Conservation (phyloP, 2,329 filamentous ascomycete genomes). For the Dothiorella sarmentorum region DNA sequence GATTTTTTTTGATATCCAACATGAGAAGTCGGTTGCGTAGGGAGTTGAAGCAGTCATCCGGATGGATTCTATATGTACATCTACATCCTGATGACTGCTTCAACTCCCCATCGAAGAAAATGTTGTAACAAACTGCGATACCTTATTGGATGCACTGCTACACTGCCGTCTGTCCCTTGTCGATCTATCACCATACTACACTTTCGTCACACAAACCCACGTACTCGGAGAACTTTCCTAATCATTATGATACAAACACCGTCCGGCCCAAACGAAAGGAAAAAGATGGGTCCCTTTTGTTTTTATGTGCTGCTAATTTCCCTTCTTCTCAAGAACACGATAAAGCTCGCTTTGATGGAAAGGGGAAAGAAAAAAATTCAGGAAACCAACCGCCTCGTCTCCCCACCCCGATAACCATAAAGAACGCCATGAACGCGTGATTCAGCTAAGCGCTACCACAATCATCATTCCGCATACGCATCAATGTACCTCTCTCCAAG, state of each 20-base stretch:
- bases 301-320: background rate
- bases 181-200: too few species aligned
- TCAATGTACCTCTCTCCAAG: background rate
- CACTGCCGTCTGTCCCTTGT: too few species aligned
- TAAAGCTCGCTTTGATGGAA: background rate
- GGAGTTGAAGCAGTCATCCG: background rate
- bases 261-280: background rate
- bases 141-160: too few species aligned
- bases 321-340: background rate
- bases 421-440: background rate
- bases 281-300: background rate
- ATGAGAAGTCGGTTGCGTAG: too few species aligned
- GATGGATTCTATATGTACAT: background rate
- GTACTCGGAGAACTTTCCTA: too few species aligned
- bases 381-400: background rate
- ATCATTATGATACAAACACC: conserved; percentile 7
- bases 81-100: background rate
- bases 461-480: background rate
- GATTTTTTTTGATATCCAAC: too few species aligned
- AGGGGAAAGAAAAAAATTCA: background rate
- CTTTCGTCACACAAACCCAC: too few species aligned
- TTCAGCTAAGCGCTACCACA: background rate
- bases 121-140: too few species aligned
- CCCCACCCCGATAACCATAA: background rate
- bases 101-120: too few species aligned